Evolutionary conservation across 352 stramenopile species (phyloP), one percentile per base, ranked within the genome.

Genomic region (Phytophthora ohioensis): DNA sequence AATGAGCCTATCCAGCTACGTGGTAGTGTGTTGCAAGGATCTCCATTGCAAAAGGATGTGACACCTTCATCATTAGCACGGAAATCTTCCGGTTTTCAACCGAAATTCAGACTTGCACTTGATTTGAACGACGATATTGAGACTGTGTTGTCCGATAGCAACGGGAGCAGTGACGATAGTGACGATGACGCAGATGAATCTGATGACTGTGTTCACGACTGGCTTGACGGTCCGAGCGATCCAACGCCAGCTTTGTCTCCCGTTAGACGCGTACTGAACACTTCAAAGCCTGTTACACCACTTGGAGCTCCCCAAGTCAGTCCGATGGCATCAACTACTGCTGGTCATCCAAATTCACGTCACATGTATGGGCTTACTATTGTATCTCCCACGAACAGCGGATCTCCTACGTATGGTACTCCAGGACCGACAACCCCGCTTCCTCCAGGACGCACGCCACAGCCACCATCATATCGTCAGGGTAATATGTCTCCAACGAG

Each of bases 201-300:
- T 4, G 75, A 69, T n/a, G 81, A 81, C 35, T 76, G 64, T 12
- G 48, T 92, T 51, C 67, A 84, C 9, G 85, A 92, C 59, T 92
- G 83, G 85, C 71, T 92, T 11, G 71, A 84, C 3, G 64, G 34
- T 46, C 34, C 53, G 30, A 2, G 35, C 45, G 39, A 64, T 17
- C 6, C 43, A 5, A 10, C 59, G 17, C 30, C 21, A 3, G 46
- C 8, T 56, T 8, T 21, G 8, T 57, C 47, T 2, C 30, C 42
- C 30, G 34, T 58, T 7, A 63, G 27, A 5, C 41, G 48, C 7
- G 52, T 72, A 47, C 52, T 61, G 35, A 65, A 34, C 15, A 55
- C 55, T 30, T 3, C n/a, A 49, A 69, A 67, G 41, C 30, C 34
- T 32, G 17, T 38, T 42, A 72, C 35, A 3, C 51, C 17, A n/a